Percentiles rank a stretch among this genome's conserved stretches.
phyloP scores from a whole-genome alignment of 176 grass and related monocot species.

The Aegilops tauschii region DNA sequence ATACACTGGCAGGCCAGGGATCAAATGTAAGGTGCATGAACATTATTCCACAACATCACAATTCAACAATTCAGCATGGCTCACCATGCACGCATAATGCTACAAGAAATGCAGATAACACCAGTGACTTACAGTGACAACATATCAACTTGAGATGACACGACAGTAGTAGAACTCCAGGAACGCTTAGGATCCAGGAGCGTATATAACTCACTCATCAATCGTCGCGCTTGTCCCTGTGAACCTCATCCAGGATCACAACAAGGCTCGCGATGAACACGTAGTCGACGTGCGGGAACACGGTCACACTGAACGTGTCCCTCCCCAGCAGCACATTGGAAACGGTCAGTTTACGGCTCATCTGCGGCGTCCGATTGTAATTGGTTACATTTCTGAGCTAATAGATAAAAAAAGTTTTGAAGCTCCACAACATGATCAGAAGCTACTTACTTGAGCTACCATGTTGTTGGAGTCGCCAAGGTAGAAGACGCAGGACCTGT shows the following conservation, averaged over 20 bases:
- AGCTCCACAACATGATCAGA: neutral
- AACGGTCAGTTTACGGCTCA: conserved; percentile 47
- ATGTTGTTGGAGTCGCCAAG: conserved; percentile 41
- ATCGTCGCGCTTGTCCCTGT: conserved; percentile 19
- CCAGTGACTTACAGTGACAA: neutral
- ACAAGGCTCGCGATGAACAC: conserved; percentile 60
- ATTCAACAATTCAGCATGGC: neutral
- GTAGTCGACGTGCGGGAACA: conserved; percentile 58
- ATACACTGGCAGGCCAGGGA: no score
- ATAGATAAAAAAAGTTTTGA: neutral
- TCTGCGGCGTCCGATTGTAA: conserved; percentile 26
- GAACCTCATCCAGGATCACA: conserved; percentile 69
- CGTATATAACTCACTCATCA: neutral
- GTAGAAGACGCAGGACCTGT: conserved; percentile 45
- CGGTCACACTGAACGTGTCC: conserved; percentile 52
- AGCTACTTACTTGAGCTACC: conserved; percentile 53
- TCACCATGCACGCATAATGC: neutral
- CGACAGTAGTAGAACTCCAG: neutral
- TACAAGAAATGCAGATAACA: neutral
- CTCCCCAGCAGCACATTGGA: conserved; percentile 51
- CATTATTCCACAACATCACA: neutral
- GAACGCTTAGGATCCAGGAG: neutral
- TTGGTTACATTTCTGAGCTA: neutral
- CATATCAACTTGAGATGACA: neutral
- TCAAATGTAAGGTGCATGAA: neutral